These are phyloP conservation scores for Microsporum ferrugineum DNA, from an alignment of 2,329 filamentous ascomycete genomes.

Conservation along the genomic window DNA sequence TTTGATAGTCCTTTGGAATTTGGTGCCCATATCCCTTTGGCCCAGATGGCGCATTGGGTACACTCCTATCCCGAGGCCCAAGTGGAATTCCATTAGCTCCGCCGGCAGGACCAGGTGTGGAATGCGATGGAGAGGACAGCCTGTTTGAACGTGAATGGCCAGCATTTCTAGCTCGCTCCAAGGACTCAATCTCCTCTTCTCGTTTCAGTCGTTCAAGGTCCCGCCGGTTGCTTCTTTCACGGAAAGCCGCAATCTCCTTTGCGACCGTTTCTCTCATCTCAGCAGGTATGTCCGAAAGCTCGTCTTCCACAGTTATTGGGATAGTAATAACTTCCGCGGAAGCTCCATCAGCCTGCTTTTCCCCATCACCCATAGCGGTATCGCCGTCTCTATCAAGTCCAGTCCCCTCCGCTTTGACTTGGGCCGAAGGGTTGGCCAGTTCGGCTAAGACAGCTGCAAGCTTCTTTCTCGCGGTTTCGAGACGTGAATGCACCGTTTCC, in stretches of 20 bases:
- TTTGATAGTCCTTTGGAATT: conserved; percentile 60
- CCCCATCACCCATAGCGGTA: conserved; percentile 54
- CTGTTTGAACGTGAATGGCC: conserved; percentile 49
- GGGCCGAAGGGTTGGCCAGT: conserved; percentile 55
- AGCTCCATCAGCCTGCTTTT: conserved; percentile 44
- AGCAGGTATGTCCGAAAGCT: conserved; percentile 85
- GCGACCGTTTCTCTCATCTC: conserved; percentile 95
- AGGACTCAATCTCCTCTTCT: conserved; percentile 86
- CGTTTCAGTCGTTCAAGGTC: conserved; percentile 77
- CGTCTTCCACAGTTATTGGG: conserved; percentile 75
- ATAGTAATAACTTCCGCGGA: conserved; percentile 82
- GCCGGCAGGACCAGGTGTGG: conserved; percentile 50
- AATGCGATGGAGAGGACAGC: conserved; percentile 58
- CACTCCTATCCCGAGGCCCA: conserved; percentile 55
- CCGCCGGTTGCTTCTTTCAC: conserved; percentile 76
- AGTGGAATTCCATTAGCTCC: conserved; percentile 65
- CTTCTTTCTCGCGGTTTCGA: conserved; percentile 57
- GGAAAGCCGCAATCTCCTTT: conserved; percentile 84
- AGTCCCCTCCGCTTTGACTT: conserved; percentile 34
- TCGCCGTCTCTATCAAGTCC: conserved; percentile 55
- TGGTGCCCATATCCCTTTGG: conserved; percentile 53
- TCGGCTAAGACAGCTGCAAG: conserved; percentile 58
- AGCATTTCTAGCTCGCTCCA: conserved; percentile 64
- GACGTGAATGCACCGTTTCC: conserved; percentile 51
- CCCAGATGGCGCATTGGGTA: conserved; percentile 64